phyloP scores from a whole-genome alignment of 75 land plant species.

The Cryptomeria japonica region DNA sequence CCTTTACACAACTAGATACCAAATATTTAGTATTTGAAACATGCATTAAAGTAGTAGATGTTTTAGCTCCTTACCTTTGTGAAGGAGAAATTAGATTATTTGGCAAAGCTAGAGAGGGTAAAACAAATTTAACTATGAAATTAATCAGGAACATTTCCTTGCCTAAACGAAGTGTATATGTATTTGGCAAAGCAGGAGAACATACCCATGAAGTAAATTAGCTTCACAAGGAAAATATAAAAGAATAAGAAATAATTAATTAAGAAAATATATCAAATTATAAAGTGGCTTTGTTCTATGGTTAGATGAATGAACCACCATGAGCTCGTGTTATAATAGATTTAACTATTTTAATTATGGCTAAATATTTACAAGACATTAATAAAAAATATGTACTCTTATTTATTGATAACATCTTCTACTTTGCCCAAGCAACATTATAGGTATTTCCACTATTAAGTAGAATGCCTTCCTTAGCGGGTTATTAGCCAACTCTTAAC shows the following conservation, averaged over 20 bases:
- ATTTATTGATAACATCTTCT: constrained; percentile 18
- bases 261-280: too few species aligned
- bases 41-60: too few species aligned
- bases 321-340: constrained; percentile 27
- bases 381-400: constrained; percentile 30
- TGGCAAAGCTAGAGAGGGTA: not conserved
- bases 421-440: constrained; percentile 13
- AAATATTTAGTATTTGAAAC: constrained; percentile 10
- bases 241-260: not conserved
- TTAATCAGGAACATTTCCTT: constrained; percentile 38
- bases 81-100: not conserved
- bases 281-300: too few species aligned
- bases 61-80: too few species aligned
- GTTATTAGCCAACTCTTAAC: too few species aligned
- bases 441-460: not conserved
- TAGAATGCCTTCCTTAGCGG: too few species aligned
- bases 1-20: constrained; percentile 12
- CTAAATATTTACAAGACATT: constrained; percentile 36
- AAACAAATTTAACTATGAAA: constrained; percentile 13
- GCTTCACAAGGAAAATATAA: constrained; percentile 18
- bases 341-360: constrained; percentile 30
- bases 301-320: not conserved
- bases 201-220: constrained; percentile 24
- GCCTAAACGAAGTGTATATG: constrained; percentile 25
- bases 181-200: constrained; percentile 28